These are phyloP conservation scores for Hortiboletus campestris DNA, from an alignment of 768 basidiomycete genomes.

Conservation along the genomic window DNA sequence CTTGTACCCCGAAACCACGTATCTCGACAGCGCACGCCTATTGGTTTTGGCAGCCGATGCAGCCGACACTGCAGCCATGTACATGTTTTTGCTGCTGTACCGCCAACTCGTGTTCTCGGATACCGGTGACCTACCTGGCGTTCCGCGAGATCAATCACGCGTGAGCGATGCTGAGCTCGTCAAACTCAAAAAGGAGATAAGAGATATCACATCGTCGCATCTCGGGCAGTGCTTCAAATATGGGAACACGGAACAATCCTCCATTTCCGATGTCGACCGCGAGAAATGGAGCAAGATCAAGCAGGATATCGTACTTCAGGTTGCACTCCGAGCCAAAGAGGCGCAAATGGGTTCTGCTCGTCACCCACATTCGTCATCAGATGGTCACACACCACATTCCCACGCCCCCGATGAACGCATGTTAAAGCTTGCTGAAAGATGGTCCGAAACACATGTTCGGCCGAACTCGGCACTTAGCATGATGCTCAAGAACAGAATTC, in stretches of 20 bases:
- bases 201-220: constrained; percentile 58
- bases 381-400: constrained; percentile 21
- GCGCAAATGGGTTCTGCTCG: constrained; percentile 29
- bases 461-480: constrained; percentile 54
- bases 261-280: constrained; percentile 37
- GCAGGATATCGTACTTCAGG: constrained; percentile 70
- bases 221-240: constrained; percentile 58
- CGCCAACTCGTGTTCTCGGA: constrained; percentile 67
- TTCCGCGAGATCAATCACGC: constrained; percentile 34
- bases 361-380: constrained; percentile 26
- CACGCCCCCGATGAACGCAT: constrained; percentile 48
- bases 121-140: constrained; percentile 30
- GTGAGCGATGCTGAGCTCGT: constrained; percentile 54
- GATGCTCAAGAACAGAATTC: constrained; percentile 62
- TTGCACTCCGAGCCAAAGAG: constrained; percentile 66
- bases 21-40: constrained; percentile 75
- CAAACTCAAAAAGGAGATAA: constrained; percentile 71
- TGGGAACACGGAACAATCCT: constrained; percentile 24
- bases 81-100: constrained; percentile 79
- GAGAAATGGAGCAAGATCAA: constrained; percentile 56
- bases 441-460: constrained; percentile 69
- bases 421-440: constrained; percentile 62
- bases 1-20: constrained; percentile 72
- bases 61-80: constrained; percentile 68
- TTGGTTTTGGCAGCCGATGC: constrained; percentile 66